Evolutionary conservation across 1,284 basidiomycete genomes (phyloP), one percentile per base, ranked within the genome.

Genomic region (Naganishia liquefaciens): DNA sequence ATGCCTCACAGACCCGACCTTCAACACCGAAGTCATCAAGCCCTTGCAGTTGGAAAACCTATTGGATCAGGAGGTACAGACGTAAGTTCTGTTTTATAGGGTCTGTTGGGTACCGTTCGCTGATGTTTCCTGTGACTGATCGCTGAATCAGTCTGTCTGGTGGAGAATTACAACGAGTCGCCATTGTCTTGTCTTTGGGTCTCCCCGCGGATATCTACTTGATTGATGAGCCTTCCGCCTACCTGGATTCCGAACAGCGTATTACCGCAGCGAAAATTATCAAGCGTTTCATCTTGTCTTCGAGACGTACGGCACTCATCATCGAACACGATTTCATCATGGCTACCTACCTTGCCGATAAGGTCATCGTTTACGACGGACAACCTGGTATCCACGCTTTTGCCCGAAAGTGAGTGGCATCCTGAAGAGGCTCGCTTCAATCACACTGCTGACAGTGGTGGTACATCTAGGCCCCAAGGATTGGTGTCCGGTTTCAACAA

Each of bases 181-280:
- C 93, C 69, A 95, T 97, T 72, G 88, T 91, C 42, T 84, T 97
- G 66, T 90, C 91, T 5, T 83, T 95, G 37, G 89, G 88, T 85
- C 76, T 79, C 75, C 85, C 91, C 9, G 90, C 90, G 74, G 88
- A 86, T 60, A 88, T 93, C 44, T 94, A 92, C 80, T 84, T 94
- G 62, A 87, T 97, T 65, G 93, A 96, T 76, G 91, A 83, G 70
- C 80, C 80, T 23, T 80, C 79, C 21, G 76, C 77, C 25, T 78
- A 78, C 87, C 83, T 98, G 73, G 93, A 98, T 78, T 96, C 94
- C 40, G 93, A 98, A 78, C 93, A 98, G 79, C 93, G 93, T 88
- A 97, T 98, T 77, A 89, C 93, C 70, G 91, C 94, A 7, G 89
- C 88, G 76, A 94, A 95, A 39, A 54, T 97, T 74, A 97, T 98